Evolutionary conservation across 2,329 filamentous ascomycete genomes (phyloP).

Genomic region (Fusarium lyarnte): DNA sequence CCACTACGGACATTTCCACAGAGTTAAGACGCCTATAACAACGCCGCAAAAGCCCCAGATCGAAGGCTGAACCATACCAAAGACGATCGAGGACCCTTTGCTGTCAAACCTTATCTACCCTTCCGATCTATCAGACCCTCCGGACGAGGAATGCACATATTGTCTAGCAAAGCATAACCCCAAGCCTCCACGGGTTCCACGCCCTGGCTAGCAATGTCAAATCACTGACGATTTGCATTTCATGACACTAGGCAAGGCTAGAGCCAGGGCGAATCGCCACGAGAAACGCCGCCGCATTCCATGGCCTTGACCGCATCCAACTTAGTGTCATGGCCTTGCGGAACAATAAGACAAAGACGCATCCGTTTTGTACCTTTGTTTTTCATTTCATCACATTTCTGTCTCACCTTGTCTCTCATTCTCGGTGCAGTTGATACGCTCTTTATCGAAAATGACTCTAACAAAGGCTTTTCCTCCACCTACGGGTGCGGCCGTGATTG

Average conservation of each 20-base stretch:
- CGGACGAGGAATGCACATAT: conserved; percentile 13
- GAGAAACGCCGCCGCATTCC: conserved; percentile 20
- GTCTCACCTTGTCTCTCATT: conserved; percentile 13
- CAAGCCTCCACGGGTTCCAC: not conserved
- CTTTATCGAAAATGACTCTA: conserved; percentile 16
- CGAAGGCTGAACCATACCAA: not conserved
- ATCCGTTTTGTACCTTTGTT: conserved; percentile 5
- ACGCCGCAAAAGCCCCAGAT: not conserved
- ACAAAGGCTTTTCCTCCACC: conserved; percentile 23
- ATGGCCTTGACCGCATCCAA: conserved; percentile 14
- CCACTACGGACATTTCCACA: not conserved
- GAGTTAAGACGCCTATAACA: not conserved
- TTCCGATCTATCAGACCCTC: not conserved
- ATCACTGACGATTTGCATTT: conserved; percentile 5
- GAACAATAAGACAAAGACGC: conserved; percentile 17
- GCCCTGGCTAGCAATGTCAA: not conserved
- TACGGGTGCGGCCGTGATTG: conserved; percentile 10
- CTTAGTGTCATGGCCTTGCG: not conserved
- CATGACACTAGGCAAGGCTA: not conserved
- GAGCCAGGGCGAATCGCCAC: conserved; percentile 9
- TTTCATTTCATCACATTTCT: not conserved
- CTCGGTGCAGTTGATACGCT: conserved; percentile 2
- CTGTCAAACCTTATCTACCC: conserved; percentile 9
- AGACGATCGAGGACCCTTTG: not conserved
- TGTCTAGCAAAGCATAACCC: conserved; percentile 8